Evolutionary conservation across 2,329 filamentous ascomycete genomes (phyloP), one percentile per base, ranked within the genome.

Genomic region (Geosmithia morbida): DNA sequence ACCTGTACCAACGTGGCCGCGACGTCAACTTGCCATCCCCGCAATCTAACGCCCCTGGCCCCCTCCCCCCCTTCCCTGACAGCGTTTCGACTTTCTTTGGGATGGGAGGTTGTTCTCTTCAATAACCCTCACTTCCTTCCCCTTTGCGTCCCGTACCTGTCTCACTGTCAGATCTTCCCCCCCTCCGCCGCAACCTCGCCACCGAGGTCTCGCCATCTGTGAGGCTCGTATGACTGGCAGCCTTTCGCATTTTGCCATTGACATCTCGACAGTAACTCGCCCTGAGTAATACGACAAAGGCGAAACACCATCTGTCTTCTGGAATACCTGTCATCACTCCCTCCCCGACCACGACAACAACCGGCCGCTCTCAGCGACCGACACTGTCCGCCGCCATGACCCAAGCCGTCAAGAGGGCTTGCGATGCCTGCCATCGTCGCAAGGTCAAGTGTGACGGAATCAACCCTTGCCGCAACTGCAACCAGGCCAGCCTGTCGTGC

Each of bases 381-480:
- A 42, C 26, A 10, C 2, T 33, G 7, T 22, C 30, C 42, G 29
- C 20, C 46, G 39, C 18, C 53, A 72, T 72, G 72, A 63, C 69
- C 42, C 69, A 71, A 53, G 71, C 72, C 52, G 71, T 76, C 45
- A 76, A 76, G 57, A 66, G 79, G 58, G 81, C 81, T 50, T 85
- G 81, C 66, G 81, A 85, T 61, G 81, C 80, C 56, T 85, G 81
- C 60, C 81, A 85, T 68, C 78, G 80, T 53, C 77, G 81, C 61
- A 85, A 85, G 63, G 81, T 85, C 59, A 85, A 83, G 61, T 85
- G 82, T 59, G 80, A 85, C 57, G 80, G 81, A 49, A 68, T 78
- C 58, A 80, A 80, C 56, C 81, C 83, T 18, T 87, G 83, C 62
- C 74, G 77, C 50, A 85, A 85, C 63, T 87, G 83, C 63, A 70